Conservation (phyloP, 2,329 filamentous ascomycete species). For the Alternaria triticimaculans region DNA sequence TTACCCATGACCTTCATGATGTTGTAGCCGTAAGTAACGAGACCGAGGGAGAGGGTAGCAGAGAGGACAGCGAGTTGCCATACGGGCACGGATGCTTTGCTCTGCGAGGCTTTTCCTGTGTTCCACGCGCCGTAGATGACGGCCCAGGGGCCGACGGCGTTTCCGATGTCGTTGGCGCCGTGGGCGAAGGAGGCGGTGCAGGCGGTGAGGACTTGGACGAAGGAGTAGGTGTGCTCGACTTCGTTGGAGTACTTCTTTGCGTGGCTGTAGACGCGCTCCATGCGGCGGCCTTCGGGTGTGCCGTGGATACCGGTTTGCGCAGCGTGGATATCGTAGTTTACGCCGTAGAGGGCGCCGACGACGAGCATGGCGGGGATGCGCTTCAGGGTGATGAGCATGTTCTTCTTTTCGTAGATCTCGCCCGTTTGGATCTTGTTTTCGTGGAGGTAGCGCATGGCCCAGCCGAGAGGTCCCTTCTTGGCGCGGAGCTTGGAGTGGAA, state of each 20-base stretch:
- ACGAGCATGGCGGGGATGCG: conserved; percentile 73
- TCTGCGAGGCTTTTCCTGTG: conserved; percentile 67
- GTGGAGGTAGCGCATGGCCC: conserved; percentile 80
- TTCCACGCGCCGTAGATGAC: conserved; percentile 48
- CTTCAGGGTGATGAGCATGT: conserved; percentile 68
- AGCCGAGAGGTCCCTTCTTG: conserved; percentile 73
- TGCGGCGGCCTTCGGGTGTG: conserved; percentile 75
- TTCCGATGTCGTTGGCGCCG: conserved; percentile 71
- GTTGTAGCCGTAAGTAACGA: conserved; percentile 80
- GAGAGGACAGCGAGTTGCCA: conserved; percentile 79
- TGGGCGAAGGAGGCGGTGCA: conserved; percentile 59
- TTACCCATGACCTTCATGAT: conserved; percentile 87
- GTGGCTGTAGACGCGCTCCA: conserved; percentile 69
- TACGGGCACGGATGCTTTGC: conserved; percentile 71
- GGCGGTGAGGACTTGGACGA: conserved; percentile 60
- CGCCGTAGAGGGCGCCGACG: conserved; percentile 71
- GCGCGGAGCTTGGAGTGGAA: conserved; percentile 69
- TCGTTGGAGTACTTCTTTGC: conserved; percentile 48
- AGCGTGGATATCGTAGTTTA: conserved; percentile 82
- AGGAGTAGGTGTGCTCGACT: conserved; percentile 52
- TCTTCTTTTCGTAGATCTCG: conserved; percentile 75
- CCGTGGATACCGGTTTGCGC: conserved; percentile 74
- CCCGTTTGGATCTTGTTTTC: conserved; percentile 76
- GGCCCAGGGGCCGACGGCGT: conserved; percentile 48
- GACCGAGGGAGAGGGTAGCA: conserved; percentile 66